These are phyloP conservation scores for Zizania palustris DNA, from an alignment of 202 grass and related monocot genomes.

Conservation along the genomic window DNA sequence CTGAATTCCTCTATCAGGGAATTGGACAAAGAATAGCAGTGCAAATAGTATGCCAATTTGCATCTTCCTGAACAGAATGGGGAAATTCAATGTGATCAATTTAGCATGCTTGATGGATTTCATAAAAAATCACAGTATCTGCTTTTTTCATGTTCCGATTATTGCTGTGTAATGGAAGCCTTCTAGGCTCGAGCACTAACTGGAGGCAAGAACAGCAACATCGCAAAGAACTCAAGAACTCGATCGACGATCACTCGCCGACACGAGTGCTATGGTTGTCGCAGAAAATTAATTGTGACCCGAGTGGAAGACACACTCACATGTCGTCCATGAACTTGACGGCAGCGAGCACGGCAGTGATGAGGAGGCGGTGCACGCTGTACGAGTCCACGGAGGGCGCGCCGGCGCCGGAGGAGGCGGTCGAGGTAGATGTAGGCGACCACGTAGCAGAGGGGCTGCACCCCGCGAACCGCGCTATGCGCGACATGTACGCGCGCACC, in stretches of 20 bases:
- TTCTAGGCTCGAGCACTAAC: not conserved
- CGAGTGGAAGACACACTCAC: slow-evolving; percentile 43
- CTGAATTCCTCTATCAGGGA: slow-evolving; percentile 27
- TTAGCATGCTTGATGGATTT: not conserved
- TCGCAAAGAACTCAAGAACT: slow-evolving; percentile 12
- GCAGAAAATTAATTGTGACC: not conserved
- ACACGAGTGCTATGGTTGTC: not conserved
- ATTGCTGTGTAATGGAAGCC: not conserved
- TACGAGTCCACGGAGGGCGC: slow-evolving; percentile 56
- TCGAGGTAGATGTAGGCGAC: slow-evolving; percentile 76
- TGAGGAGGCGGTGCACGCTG: slow-evolving; percentile 78
- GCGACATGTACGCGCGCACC: slow-evolving; percentile 69
- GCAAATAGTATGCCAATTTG: not conserved
- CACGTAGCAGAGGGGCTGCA: slow-evolving; percentile 74
- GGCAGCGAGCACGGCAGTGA: slow-evolving; percentile 69
- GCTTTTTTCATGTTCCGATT: not conserved
- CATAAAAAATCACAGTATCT: not conserved
- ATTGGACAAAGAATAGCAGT: slow-evolving; percentile 5
- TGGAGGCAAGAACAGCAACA: not conserved
- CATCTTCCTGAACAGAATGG: not conserved
- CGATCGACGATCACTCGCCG: slow-evolving; percentile 23
- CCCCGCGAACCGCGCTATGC: slow-evolving; percentile 66
- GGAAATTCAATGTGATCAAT: not conserved
- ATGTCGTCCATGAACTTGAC: slow-evolving; percentile 82
- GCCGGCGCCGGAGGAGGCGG: slow-evolving; percentile 51